Evolutionary conservation across 2,329 filamentous ascomycete genomes (phyloP).

Genomic region (Curvularia sp.): DNA sequence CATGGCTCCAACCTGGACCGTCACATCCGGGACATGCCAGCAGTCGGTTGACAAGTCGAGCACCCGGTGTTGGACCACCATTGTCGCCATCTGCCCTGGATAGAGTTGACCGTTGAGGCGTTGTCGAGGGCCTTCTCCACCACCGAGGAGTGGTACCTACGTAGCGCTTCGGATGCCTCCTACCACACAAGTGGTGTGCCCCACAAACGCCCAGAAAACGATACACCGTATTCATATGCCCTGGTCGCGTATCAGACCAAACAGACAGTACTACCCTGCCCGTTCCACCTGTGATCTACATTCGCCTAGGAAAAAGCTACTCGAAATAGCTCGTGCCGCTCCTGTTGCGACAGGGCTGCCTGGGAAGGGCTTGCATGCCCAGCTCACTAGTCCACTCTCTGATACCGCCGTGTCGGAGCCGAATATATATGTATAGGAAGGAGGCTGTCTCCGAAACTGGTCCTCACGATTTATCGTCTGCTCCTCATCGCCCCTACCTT

Average conservation of each 20-base stretch:
- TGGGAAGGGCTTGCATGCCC: constrained; percentile 34
- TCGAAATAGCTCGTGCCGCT: constrained; percentile 31
- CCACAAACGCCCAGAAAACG: constrained; percentile 27
- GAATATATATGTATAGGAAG: constrained; percentile 37
- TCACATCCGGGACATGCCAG: background rate
- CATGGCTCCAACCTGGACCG: background rate
- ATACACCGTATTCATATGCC: constrained; percentile 21
- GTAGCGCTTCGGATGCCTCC: constrained; percentile 1
- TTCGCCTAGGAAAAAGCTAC: constrained; percentile 21
- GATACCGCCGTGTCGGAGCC: constrained; percentile 23
- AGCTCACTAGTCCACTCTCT: constrained; percentile 36
- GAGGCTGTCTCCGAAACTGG: constrained; percentile 8
- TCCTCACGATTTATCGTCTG: constrained; percentile 34
- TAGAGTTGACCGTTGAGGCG: constrained; percentile 2
- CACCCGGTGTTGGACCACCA: background rate
- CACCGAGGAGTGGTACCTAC: background rate
- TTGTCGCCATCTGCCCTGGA: background rate
- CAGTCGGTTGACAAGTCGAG: background rate
- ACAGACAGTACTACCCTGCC: constrained; percentile 10
- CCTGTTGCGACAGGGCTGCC: constrained; percentile 23
- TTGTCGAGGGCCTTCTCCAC: background rate
- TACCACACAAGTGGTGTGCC: constrained; percentile 19
- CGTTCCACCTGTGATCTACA: constrained; percentile 26
- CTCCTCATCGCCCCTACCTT: constrained; percentile 19
- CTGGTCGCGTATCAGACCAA: constrained; percentile 18